Evolutionary conservation across 331 rosid genomes (phyloP).

Genomic region (Telfairia occidentalis): DNA sequence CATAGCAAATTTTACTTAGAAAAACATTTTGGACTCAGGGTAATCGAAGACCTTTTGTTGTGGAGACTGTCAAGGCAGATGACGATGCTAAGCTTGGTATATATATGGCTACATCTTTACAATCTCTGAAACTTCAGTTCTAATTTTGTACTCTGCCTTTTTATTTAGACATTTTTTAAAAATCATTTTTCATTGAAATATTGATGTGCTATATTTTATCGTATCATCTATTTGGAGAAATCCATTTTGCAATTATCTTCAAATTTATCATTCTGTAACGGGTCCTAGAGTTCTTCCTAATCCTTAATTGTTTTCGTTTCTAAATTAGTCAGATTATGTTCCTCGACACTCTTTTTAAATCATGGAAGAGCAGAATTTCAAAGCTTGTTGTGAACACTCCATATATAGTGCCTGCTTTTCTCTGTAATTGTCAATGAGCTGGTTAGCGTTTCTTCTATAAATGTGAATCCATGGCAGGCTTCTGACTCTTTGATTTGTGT

Average conservation of each 20-base stretch:
- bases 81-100: constrained; percentile 84
- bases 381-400: background rate
- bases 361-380: background rate
- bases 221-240: background rate
- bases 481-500: background rate
- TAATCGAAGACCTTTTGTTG: constrained; percentile 58
- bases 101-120: constrained; percentile 17
- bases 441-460: background rate
- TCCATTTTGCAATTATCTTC: background rate
- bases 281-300: background rate
- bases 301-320: background rate
- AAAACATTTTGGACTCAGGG: constrained; percentile 43
- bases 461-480: background rate
- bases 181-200: background rate
- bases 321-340: background rate
- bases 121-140: background rate
- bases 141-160: background rate
- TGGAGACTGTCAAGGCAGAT: constrained; percentile 96
- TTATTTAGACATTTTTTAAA: background rate
- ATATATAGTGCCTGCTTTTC: background rate
- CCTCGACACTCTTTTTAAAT: background rate
- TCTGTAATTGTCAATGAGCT: background rate
- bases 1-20: background rate
- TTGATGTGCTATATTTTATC: background rate
- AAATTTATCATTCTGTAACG: background rate